Evolutionary conservation across 2,329 filamentous ascomycete species (phyloP).

Genomic region (Pseudocercospora eumusae): DNA sequence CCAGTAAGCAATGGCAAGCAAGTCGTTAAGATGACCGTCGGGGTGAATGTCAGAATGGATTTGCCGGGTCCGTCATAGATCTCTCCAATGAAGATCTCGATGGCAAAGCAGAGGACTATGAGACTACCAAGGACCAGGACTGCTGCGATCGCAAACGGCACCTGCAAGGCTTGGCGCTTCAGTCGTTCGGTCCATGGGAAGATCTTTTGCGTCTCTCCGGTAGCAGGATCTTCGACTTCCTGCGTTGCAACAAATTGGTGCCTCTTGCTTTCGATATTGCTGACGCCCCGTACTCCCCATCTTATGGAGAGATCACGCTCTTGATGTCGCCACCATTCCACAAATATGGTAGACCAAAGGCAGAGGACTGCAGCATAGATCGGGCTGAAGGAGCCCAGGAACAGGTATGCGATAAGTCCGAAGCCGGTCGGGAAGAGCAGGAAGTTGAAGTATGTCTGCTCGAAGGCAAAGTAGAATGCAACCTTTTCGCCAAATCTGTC

Average conservation of each 20-base stretch:
- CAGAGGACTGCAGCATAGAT: slow-evolving; percentile 76
- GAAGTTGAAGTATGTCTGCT: slow-evolving; percentile 86
- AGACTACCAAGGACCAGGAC: slow-evolving; percentile 72
- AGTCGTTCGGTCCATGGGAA: slow-evolving; percentile 77
- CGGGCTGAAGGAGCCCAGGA: slow-evolving; percentile 82
- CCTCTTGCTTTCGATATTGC: slow-evolving; percentile 74
- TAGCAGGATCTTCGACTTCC: slow-evolving; percentile 74
- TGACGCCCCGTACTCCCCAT: slow-evolving; percentile 87
- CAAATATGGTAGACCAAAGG: slow-evolving; percentile 86
- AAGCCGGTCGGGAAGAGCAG: slow-evolving; percentile 78
- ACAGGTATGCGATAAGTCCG: slow-evolving; percentile 73
- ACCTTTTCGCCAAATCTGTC: slow-evolving; percentile 62
- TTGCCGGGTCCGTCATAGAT: slow-evolving; percentile 90
- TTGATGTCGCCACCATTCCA: slow-evolving; percentile 95
- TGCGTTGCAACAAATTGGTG: slow-evolving; percentile 78
- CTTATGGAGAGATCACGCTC: slow-evolving; percentile 81
- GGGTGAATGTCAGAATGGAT: slow-evolving; percentile 79
- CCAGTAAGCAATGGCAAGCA: slow-evolving; percentile 76
- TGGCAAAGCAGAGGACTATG: slow-evolving; percentile 83
- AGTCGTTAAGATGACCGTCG: slow-evolving; percentile 81
- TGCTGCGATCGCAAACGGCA: slow-evolving; percentile 81
- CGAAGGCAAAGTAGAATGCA: slow-evolving; percentile 93
- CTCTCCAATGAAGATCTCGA: slow-evolving; percentile 95
- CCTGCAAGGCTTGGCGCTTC: slow-evolving; percentile 72
- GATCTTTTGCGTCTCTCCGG: slow-evolving; percentile 73